These are phyloP conservation scores for Tolypocladium ophioglossoides DNA, from an alignment of 2,329 filamentous ascomycete species.

Conservation along the genomic window DNA sequence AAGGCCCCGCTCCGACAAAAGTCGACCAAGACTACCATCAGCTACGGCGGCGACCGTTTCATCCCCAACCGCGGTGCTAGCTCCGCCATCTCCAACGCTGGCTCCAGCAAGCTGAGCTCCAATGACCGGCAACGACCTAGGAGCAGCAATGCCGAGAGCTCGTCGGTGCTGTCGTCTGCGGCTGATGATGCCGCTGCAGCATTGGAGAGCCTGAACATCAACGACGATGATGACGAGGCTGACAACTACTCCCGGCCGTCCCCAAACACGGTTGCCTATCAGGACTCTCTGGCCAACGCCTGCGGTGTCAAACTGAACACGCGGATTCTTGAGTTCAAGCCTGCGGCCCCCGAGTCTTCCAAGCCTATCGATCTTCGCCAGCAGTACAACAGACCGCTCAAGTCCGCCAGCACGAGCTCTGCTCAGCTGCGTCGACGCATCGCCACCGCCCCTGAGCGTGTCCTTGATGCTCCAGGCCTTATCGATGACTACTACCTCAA, in stretches of 20 bases:
- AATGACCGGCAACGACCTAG: conserved; percentile 63
- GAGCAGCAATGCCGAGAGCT: conserved; percentile 59
- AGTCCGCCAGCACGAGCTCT: conserved; percentile 59
- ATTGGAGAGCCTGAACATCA: conserved; percentile 67
- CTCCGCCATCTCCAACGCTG: conserved; percentile 73
- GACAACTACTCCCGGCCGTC: conserved; percentile 66
- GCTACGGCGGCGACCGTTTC: conserved; percentile 81
- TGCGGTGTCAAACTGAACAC: conserved; percentile 91
- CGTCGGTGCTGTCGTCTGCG: conserved; percentile 64
- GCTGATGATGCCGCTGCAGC: conserved; percentile 72
- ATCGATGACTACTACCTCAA: conserved; percentile 99
- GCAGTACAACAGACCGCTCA: conserved; percentile 95
- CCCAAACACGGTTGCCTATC: conserved; percentile 81
- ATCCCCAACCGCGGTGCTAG: conserved; percentile 89
- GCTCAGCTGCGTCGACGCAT: conserved; percentile 88
- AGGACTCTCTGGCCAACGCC: conserved; percentile 80
- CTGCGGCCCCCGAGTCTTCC: conserved; percentile 91
- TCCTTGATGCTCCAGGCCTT: conserved; percentile 89
- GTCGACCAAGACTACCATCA: conserved; percentile 67
- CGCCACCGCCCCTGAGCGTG: conserved; percentile 87
- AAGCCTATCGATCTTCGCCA: conserved; percentile 96
- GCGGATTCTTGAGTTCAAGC: conserved; percentile 96
- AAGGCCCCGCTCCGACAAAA: conserved; percentile 43
- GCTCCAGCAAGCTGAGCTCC: conserved; percentile 71
- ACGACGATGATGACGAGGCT: conserved; percentile 63